Conservation (phyloP, 192 early-diverging fungal genomes). For the Backusella liffmaniae region DNA sequence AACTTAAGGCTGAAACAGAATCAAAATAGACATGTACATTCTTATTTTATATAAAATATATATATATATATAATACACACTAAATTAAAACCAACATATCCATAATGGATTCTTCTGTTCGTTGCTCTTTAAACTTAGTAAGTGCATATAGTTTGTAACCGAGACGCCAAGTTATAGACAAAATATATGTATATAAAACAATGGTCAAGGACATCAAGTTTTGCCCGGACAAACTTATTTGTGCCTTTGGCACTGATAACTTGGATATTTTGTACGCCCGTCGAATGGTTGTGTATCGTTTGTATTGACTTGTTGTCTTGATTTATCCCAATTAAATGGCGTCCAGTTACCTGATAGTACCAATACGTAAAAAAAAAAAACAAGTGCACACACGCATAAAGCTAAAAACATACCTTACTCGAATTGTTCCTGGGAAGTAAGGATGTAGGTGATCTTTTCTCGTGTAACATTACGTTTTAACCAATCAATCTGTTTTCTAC, state of each 20-base stretch:
- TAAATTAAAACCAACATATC: too few relatives aligned
- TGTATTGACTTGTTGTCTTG: background rate
- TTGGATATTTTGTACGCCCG: background rate
- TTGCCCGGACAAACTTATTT: too few relatives aligned
- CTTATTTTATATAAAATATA: background rate
- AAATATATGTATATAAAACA: too few relatives aligned
- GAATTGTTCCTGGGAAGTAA: background rate
- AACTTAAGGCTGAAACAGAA: background rate
- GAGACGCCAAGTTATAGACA: too few relatives aligned
- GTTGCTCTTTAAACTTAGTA: too few relatives aligned
- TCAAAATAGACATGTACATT: constrained; percentile 8
- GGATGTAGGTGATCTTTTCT: background rate
- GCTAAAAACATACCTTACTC: too few relatives aligned
- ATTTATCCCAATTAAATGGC: background rate
- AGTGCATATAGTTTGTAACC: too few relatives aligned
- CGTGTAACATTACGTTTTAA: background rate
- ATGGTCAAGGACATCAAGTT: too few relatives aligned
- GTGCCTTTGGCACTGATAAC: too few relatives aligned
- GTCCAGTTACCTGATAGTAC: background rate
- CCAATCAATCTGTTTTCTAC: background rate
- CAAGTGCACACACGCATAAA: too few relatives aligned
- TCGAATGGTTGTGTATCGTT: background rate
- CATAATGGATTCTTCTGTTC: too few relatives aligned
- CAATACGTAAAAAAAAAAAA: background rate
- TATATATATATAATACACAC: background rate